Conservation (phyloP, 352 stramenopile species). For the Phytophthora nicotianae region DNA sequence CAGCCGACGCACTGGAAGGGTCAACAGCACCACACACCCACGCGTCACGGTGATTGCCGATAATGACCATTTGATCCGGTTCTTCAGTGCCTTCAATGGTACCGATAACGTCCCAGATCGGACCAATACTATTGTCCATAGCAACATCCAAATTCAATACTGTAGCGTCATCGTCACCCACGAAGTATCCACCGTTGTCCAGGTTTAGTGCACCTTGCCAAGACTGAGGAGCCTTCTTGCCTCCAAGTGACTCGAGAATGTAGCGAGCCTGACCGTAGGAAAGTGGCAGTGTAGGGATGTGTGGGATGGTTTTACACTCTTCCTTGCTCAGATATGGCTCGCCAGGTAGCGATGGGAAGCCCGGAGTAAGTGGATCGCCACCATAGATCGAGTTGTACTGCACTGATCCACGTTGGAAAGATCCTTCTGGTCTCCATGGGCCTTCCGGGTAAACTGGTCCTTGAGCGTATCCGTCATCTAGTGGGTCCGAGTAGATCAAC, state of each 20-base stretch:
- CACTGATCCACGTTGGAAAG: conserved; percentile 87
- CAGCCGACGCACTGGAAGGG: conserved; percentile 80
- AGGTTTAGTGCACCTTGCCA: conserved; percentile 77
- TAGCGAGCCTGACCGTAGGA: conserved; percentile 83
- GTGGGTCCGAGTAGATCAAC: conserved; percentile 91
- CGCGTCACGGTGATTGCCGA: conserved; percentile 92
- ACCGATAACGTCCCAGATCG: conserved; percentile 58
- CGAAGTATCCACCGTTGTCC: conserved; percentile 56
- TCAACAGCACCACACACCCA: conserved; percentile 71
- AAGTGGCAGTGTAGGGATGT: conserved; percentile 59
- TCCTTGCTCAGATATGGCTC: conserved; percentile 47
- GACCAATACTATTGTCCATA: conserved; percentile 77
- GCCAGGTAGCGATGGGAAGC: conserved; percentile 50
- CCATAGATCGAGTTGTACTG: conserved; percentile 80
- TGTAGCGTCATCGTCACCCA: conserved; percentile 73
- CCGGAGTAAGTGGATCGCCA: conserved; percentile 72
- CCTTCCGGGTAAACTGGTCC: conserved; percentile 50
- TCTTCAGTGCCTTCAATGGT: conserved; percentile 65
- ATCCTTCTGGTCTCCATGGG: conserved; percentile 61
- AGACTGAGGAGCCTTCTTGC: conserved; percentile 48
- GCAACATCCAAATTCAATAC: conserved; percentile 66
- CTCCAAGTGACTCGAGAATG: conserved; percentile 72
- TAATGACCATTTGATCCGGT: conserved; percentile 76
- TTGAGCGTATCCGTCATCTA: conserved; percentile 76
- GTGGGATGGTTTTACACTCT: conserved; percentile 48